Conservation (phyloP, 176 grass and related monocot genomes). For the Poa annua region DNA sequence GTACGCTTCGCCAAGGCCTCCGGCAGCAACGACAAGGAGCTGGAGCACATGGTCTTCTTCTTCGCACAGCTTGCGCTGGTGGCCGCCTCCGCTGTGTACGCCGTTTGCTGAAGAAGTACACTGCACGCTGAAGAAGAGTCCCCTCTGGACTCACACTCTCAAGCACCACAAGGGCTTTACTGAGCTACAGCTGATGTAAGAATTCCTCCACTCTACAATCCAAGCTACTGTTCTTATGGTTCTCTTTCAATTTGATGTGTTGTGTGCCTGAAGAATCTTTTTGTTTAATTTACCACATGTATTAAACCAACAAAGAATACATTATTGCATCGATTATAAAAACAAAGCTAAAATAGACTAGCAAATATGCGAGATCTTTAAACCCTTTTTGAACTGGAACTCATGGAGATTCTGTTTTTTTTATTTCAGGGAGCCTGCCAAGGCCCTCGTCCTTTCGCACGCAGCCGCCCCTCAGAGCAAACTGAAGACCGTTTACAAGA, state of each 20-base stretch:
- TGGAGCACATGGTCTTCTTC: slow-evolving; percentile 63
- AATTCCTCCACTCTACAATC: not conserved
- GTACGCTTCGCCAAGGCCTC: slow-evolving; percentile 75
- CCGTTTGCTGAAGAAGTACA: too few species aligned
- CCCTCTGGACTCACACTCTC: slow-evolving; percentile 73
- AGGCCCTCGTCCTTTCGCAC: slow-evolving; percentile 45
- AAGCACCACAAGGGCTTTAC: slow-evolving; percentile 55
- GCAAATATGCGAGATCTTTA: too few species aligned
- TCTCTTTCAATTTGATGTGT: too few species aligned
- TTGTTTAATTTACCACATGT: too few species aligned
- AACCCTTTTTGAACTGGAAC: not conserved
- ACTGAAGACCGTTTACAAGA: slow-evolving; percentile 48
- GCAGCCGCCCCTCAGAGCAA: slow-evolving; percentile 33
- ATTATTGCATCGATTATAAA: too few species aligned
- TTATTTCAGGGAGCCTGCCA: slow-evolving; percentile 44
- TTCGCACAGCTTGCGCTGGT: slow-evolving; percentile 62
- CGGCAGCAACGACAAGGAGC: slow-evolving; percentile 56
- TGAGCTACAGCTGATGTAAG: slow-evolving; percentile 60
- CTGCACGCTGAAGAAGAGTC: slow-evolving; percentile 66
- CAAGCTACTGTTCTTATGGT: too few species aligned
- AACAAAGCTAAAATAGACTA: too few species aligned
- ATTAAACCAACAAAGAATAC: too few species aligned
- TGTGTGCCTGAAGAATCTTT: too few species aligned
- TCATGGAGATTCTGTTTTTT: not conserved
- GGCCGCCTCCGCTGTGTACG: slow-evolving; percentile 62